phyloP scores from a whole-genome alignment of 306 rosid genomes.

The Malus orientalis region DNA sequence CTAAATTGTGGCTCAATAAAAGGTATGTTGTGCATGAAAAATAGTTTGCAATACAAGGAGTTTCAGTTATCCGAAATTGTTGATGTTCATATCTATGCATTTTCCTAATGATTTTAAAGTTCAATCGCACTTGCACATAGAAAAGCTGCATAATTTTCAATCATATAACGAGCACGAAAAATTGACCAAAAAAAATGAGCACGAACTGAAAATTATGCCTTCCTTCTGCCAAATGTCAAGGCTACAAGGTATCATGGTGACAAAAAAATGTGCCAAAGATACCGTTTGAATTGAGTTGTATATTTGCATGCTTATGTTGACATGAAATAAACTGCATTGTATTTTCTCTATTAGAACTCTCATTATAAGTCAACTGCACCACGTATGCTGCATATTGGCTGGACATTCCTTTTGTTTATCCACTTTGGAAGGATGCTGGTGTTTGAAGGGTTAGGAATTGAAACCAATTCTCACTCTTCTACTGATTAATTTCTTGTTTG shows the following conservation, averaged over 20 bases:
- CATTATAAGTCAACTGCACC: not conserved
- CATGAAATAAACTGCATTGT: not conserved
- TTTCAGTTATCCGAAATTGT: not conserved
- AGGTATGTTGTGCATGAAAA: slow-evolving; percentile 39
- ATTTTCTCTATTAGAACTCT: not conserved
- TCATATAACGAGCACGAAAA: not conserved
- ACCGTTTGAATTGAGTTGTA: not conserved
- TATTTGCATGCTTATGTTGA: not conserved
- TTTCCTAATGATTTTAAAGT: not conserved
- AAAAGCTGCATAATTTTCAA: not conserved
- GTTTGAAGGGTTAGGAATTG: not conserved
- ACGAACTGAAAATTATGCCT: not conserved
- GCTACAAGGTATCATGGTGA: not conserved
- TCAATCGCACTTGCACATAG: not conserved
- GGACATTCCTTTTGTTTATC: not conserved
- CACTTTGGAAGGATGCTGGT: not conserved
- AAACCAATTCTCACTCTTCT: not conserved
- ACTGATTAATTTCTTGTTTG: not conserved
- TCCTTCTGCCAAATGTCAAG: not conserved
- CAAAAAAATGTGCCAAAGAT: not conserved
- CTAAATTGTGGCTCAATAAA: slow-evolving; percentile 55
- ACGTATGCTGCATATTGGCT: not conserved
- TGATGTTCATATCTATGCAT: not conserved
- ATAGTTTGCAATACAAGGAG: not conserved
- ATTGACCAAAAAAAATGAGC: not conserved